Evolutionary conservation across 2,329 filamentous ascomycete species (phyloP).

Genomic region (Colletotrichum sp.): DNA sequence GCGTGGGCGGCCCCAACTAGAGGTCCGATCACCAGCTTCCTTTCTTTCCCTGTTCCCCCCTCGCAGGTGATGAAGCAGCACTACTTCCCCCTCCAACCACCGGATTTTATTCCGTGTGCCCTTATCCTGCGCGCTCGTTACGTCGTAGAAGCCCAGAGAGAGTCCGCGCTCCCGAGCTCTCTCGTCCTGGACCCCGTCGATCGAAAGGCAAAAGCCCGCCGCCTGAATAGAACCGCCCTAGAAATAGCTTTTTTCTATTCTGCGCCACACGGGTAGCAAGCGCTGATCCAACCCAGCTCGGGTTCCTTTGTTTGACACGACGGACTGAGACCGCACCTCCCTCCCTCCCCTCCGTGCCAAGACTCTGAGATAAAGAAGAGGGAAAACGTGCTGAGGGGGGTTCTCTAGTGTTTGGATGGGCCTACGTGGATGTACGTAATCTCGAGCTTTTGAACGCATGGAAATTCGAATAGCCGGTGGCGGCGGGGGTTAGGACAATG

Average conservation of each 20-base stretch:
- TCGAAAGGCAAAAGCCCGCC: neutral
- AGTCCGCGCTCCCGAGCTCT: neutral
- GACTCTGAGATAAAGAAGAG: neutral
- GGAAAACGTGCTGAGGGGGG: neutral
- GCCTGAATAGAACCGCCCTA: neutral
- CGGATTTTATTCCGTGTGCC: neutral
- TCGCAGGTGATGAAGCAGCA: neutral
- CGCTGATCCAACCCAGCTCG: neutral
- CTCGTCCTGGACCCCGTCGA: neutral
- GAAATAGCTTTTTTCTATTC: neutral
- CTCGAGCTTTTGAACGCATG: neutral
- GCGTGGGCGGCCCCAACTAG: neutral
- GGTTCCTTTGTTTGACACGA: constrained; percentile 15
- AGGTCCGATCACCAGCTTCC: neutral
- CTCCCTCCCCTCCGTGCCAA: neutral
- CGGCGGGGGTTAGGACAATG: neutral
- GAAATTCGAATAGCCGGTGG: neutral
- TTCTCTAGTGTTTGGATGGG: neutral
- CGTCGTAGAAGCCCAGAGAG: neutral
- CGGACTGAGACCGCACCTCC: constrained; percentile 1
- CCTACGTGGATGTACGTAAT: neutral
- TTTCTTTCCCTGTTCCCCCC: neutral
- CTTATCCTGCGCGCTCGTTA: neutral
- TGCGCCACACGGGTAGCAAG: neutral
- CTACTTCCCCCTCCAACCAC: neutral